Percentiles rank a stretch among this genome's conserved stretches.
phyloP scores from a whole-genome alignment of 257 asterid species.

The Linaria vulgaris region DNA sequence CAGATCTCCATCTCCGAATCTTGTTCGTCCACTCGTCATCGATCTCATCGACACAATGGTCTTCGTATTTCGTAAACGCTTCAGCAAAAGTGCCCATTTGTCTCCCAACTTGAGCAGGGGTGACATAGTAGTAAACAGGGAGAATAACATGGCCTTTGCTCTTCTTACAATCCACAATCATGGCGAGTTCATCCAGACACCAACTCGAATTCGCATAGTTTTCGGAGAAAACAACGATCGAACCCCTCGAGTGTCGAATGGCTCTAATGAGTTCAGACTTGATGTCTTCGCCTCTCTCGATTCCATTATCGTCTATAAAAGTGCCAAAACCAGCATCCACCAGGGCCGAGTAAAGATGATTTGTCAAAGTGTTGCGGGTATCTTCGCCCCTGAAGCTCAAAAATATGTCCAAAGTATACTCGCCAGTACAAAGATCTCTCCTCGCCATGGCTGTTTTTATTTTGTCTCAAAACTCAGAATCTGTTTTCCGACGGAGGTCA shows the following conservation, averaged over 20 bases:
- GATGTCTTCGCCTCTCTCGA: slow-evolving; percentile 16
- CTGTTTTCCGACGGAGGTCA: too few relatives aligned
- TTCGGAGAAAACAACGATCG: slow-evolving; percentile 17
- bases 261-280: slow-evolving; percentile 1
- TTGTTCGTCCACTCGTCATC: background rate
- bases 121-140: slow-evolving; percentile 25
- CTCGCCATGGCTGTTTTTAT: background rate
- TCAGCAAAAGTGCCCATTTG: slow-evolving; percentile 13
- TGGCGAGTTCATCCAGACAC: slow-evolving; percentile 24
- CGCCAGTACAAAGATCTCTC: background rate
- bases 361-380: slow-evolving; percentile 19
- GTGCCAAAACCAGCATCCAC: slow-evolving; percentile 6
- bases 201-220: slow-evolving; percentile 22
- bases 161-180: slow-evolving; percentile 5
- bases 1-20: slow-evolving; percentile 17
- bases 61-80: slow-evolving; percentile 17
- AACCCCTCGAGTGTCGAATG: slow-evolving; percentile 14
- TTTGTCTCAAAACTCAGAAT: too few relatives aligned
- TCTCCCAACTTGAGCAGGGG: slow-evolving; percentile 18
- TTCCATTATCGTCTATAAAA: slow-evolving; percentile 20
- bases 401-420: slow-evolving; percentile 17
- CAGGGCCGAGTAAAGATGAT: slow-evolving; percentile 17
- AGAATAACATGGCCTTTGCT: slow-evolving; percentile 3
- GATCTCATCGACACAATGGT: background rate
- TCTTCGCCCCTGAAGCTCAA: slow-evolving; percentile 32